Evolutionary conservation across 2,329 filamentous ascomycete genomes (phyloP).

Genomic region (Cordyceps cicadae): DNA sequence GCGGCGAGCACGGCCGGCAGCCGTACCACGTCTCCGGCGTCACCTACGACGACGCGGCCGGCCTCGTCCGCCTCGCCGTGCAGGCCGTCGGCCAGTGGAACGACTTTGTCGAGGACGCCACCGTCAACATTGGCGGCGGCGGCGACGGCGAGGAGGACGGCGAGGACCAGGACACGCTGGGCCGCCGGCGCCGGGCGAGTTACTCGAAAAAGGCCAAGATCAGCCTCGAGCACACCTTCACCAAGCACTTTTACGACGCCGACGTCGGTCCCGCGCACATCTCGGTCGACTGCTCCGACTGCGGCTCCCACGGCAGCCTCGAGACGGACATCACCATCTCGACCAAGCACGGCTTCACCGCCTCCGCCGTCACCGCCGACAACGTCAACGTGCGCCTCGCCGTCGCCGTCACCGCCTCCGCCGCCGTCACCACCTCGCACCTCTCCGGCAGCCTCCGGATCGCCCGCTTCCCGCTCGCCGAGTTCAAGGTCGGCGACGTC

Average conservation of each 20-base stretch:
- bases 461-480: slow-evolving; percentile 2
- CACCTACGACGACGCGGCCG: not conserved
- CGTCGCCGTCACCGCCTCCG: slow-evolving; percentile 9
- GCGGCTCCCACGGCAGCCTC: slow-evolving; percentile 11
- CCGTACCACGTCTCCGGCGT: slow-evolving; percentile 9
- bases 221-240: slow-evolving; percentile 11
- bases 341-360: slow-evolving; percentile 10
- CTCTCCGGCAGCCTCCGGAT: slow-evolving; percentile 6
- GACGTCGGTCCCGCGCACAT: slow-evolving; percentile 11
- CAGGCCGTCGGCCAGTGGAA: not conserved
- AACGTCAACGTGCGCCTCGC: slow-evolving; percentile 8
- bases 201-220: slow-evolving; percentile 12
- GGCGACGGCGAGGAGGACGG: not conserved
- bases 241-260: slow-evolving; percentile 12
- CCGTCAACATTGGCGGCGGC: slow-evolving; percentile 8
- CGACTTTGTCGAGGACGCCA: slow-evolving; percentile 9
- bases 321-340: slow-evolving; percentile 10
- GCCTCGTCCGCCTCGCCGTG: not conserved
- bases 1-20: slow-evolving; percentile 8
- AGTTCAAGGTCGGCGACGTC: slow-evolving; percentile 11
- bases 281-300: slow-evolving; percentile 12
- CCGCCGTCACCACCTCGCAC: slow-evolving; percentile 7
- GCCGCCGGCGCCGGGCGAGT: slow-evolving; percentile 6
- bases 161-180: not conserved
- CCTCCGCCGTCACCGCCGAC: slow-evolving; percentile 10